Conservation (phyloP, 345 rosid species). For the Gossypium longicalyx region DNA sequence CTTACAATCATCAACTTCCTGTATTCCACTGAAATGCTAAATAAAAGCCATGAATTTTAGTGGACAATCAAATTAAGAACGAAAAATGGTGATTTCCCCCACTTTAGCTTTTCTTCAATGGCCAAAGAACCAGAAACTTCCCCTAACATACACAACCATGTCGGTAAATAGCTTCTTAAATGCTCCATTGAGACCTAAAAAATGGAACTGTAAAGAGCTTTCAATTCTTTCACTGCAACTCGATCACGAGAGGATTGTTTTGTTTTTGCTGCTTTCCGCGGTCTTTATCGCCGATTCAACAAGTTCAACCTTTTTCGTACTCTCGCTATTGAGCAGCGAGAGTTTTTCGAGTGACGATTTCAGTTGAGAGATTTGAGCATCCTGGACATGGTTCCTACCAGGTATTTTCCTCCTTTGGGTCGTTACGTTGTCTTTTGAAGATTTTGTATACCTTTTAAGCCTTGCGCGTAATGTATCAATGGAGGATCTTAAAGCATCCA, state of each 20-base stretch:
- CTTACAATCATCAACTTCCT: no score
- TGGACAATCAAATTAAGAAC: background rate
- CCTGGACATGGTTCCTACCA: conserved; percentile 37
- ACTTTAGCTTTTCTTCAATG: background rate
- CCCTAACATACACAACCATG: background rate
- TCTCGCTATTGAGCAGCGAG: conserved; percentile 65
- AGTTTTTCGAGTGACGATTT: conserved; percentile 63
- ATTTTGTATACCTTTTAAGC: conserved; percentile 43
- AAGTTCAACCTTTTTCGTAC: conserved; percentile 55
- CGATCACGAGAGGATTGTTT: background rate
- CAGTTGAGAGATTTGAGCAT: conserved; percentile 58
- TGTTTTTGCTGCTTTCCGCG: conserved; percentile 33
- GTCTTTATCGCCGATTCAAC: conserved; percentile 59
- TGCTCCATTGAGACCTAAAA: background rate
- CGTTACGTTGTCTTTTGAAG: conserved; percentile 29
- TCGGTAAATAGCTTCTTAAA: background rate
- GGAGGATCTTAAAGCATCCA: conserved; percentile 66
- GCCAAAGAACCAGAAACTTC: background rate
- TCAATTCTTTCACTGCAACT: no score
- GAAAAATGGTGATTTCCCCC: no score
- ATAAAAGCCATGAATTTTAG: background rate
- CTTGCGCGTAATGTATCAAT: conserved; percentile 66
- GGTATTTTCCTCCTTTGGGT: conserved; percentile 39
- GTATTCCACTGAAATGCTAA: background rate
- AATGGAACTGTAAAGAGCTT: background rate